Conservation (phyloP, 176 grass and related monocot genomes). For the Triticum dicoccoides region DNA sequence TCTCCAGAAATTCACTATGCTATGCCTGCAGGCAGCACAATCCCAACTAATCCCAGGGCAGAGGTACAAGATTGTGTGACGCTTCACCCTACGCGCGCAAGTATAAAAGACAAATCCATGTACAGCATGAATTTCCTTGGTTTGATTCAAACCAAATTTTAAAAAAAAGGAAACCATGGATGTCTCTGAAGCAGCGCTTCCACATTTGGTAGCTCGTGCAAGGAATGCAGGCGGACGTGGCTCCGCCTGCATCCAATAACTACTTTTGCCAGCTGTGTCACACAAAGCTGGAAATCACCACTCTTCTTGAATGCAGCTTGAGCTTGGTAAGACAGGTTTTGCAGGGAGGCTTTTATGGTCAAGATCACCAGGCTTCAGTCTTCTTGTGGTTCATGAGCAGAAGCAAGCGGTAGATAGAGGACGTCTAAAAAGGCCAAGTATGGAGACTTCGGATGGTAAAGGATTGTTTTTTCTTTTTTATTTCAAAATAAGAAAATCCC, state of each 20-base stretch:
- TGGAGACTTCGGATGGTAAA: background rate
- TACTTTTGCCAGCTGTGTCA: background rate
- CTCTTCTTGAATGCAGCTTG: background rate
- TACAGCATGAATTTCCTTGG: background rate
- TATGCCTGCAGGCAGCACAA: background rate
- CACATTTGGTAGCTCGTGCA: background rate
- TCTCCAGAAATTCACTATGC: background rate
- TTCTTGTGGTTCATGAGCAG: background rate
- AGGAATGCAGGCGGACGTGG: background rate
- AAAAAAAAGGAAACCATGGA: too few relatives aligned
- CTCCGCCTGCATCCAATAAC: too few relatives aligned
- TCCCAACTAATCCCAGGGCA: background rate
- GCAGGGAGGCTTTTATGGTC: background rate
- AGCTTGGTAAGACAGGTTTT: background rate
- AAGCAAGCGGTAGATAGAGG: background rate
- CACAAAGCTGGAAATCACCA: background rate
- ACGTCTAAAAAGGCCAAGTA: background rate
- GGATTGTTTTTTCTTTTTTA: background rate
- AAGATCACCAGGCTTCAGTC: background rate
- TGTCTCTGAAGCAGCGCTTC: background rate
- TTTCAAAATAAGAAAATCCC: background rate
- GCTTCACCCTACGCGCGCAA: background rate
- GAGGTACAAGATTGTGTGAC: background rate
- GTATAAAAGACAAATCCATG: background rate
- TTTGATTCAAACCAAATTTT: background rate